Percentiles rank a stretch among this genome's conserved stretches.
phyloP scores from a whole-genome alignment of 768 basidiomycete genomes.

The Gyrodon lividus region DNA sequence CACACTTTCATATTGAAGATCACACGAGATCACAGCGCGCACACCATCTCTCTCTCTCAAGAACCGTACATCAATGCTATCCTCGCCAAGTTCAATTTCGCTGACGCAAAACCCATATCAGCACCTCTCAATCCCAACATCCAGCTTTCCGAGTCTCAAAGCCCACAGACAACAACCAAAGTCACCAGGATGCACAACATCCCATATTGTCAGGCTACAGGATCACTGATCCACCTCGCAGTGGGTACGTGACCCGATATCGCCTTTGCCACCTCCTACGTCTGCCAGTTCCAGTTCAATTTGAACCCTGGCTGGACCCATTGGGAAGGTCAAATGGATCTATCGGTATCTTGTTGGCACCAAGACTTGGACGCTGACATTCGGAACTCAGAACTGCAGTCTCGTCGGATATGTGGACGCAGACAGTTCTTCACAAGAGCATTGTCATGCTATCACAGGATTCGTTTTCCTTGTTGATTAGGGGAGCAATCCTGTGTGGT shows the following conservation, averaged over 20 bases:
- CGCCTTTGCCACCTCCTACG: too few species aligned
- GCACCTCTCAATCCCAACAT: too few species aligned
- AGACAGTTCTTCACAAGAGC: not conserved
- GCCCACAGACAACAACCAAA: conserved; percentile 23
- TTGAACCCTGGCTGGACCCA: too few species aligned
- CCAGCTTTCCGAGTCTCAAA: not conserved
- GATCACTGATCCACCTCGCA: conserved; percentile 31
- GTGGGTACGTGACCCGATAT: too few species aligned
- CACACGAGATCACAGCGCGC: not conserved
- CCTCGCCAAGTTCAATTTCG: too few species aligned
- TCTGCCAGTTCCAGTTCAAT: too few species aligned
- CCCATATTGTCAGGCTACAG: conserved; percentile 32
- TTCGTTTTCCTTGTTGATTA: not conserved
- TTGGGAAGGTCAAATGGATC: too few species aligned
- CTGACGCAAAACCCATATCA: conserved; percentile 5
- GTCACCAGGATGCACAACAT: conserved; percentile 20
- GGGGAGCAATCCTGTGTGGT: not conserved
- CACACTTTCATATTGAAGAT: not conserved
- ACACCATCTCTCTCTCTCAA: not conserved
- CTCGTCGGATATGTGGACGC: not conserved
- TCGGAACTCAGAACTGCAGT: not conserved
- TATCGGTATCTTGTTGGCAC: too few species aligned
- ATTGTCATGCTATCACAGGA: too few species aligned
- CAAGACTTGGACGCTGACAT: not conserved
- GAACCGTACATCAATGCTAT: conserved; percentile 4